Evolutionary conservation across 148 eudicot genomes (phyloP).

Genomic region (Oxyria digyna): DNA sequence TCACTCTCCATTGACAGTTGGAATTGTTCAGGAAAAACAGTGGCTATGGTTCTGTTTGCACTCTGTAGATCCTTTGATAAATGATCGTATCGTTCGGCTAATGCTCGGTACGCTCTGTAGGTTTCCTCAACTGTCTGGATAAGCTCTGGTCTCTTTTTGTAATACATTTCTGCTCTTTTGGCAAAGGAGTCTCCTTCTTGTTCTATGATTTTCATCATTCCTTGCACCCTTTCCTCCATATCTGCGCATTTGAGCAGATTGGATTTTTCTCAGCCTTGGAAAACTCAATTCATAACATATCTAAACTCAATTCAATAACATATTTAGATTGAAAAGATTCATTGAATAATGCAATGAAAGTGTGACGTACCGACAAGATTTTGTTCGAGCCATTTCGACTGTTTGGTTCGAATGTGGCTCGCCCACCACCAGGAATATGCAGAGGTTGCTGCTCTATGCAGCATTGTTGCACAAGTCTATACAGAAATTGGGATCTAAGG

Average conservation of each 20-base stretch:
- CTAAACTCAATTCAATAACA: not conserved
- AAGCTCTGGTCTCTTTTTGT: conserved; percentile 76
- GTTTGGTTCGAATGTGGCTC: conserved; percentile 78
- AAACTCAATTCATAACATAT: not conserved
- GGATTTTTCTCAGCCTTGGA: not conserved
- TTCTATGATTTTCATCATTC: conserved; percentile 60
- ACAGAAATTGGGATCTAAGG: not conserved
- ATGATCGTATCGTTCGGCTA: conserved; percentile 82
- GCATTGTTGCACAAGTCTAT: conserved; percentile 23
- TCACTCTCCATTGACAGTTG: conserved; percentile 50
- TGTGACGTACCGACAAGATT: conserved; percentile 22
- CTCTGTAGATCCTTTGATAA: conserved; percentile 65
- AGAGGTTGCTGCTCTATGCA: conserved; percentile 75
- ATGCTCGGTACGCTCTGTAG: conserved; percentile 59
- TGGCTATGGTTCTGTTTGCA: conserved; percentile 71
- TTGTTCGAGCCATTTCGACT: conserved; percentile 88
- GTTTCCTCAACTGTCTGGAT: conserved; percentile 63
- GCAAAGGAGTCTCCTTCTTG: conserved; percentile 93
- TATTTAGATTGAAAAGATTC: not conserved
- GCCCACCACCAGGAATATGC: conserved; percentile 99
- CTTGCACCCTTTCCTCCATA: conserved; percentile 70
- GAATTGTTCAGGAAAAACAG: conserved; percentile 60
- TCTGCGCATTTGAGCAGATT: conserved; percentile 20
- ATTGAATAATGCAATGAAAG: not conserved
- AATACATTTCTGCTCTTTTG: conserved; percentile 82